A percentile compares a stretch with the other conserved stretches of the same genome.
phyloP scores from a whole-genome alignment of 208 protist species.

The Leishmania gerbilli region DNA sequence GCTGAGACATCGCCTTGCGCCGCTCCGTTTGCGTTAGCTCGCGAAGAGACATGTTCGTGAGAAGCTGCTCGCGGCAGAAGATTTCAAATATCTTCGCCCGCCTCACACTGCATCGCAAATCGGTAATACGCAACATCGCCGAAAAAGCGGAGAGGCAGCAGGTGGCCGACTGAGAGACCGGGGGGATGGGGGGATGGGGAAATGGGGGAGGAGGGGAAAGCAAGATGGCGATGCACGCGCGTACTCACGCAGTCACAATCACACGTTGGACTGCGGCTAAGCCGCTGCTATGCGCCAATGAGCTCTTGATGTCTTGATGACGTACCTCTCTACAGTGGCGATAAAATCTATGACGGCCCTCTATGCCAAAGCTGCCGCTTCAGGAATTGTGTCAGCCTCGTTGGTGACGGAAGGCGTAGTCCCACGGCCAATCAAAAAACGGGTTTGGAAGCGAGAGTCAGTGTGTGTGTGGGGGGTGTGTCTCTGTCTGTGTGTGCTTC shows the following conservation, averaged over 20 bases:
- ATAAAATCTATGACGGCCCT: not conserved
- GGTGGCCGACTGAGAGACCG: not conserved
- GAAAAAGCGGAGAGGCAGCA: not conserved
- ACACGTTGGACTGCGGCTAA: not conserved
- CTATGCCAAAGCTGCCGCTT: not conserved
- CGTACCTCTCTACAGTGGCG: not conserved
- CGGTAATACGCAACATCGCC: slow-evolving; percentile 35
- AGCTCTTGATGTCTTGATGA: not conserved
- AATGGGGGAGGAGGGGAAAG: not conserved
- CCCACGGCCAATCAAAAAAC: not conserved
- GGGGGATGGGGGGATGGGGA: too few species aligned
- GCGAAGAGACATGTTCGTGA: slow-evolving; percentile 42
- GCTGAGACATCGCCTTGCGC: slow-evolving; percentile 34
- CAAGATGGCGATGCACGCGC: not conserved
- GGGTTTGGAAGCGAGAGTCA: not conserved
- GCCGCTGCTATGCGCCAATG: not conserved
- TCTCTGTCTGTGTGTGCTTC: not conserved
- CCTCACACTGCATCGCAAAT: slow-evolving; percentile 7
- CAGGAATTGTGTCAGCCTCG: not conserved
- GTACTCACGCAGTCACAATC: not conserved
- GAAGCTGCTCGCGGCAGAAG: slow-evolving; percentile 55
- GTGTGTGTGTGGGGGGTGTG: too few species aligned
- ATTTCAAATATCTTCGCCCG: slow-evolving; percentile 53
- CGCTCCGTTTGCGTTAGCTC: slow-evolving; percentile 43
- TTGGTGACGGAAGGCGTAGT: not conserved